Evolutionary conservation across 768 basidiomycete species (phyloP).

Genomic region (Panellus pusillus): DNA sequence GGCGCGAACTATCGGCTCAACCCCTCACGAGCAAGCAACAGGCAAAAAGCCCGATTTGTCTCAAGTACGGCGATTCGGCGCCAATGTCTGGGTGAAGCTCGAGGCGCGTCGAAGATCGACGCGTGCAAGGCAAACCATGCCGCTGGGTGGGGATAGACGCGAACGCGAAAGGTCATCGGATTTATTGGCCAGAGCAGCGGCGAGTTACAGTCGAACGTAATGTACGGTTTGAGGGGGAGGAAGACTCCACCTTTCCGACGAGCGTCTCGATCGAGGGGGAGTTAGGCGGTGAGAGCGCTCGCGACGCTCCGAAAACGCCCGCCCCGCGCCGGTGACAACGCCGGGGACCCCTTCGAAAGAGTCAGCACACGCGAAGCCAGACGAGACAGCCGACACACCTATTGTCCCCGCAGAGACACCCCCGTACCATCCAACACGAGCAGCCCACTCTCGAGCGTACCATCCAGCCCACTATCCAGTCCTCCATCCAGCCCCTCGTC

Average conservation of each 20-base stretch:
- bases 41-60: not conserved
- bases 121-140: conserved; percentile 1
- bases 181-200: conserved; percentile 22
- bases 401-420: not conserved
- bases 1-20: not conserved
- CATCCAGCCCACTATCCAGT: not conserved
- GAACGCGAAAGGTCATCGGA: conserved; percentile 17
- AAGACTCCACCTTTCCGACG: not conserved
- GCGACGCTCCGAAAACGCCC: not conserved
- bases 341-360: not conserved
- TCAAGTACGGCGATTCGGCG: not conserved
- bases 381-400: not conserved
- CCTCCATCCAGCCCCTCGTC: too few species aligned
- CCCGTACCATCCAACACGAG: not conserved
- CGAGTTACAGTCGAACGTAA: conserved; percentile 19
- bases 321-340: not conserved
- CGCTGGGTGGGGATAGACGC: conserved; percentile 18
- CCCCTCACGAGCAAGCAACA: conserved; percentile 1
- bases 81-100: conserved; percentile 3
- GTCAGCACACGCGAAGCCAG: not conserved
- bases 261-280: conserved; percentile 20
- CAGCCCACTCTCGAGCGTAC: too few species aligned
- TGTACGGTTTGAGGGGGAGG: conserved; percentile 12
- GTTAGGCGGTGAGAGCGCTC: not conserved
- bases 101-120: conserved; percentile 10